phyloP scores from a whole-genome alignment of 192 early-diverging fungal species.

The Gaertneriomyces semiglobifer region DNA sequence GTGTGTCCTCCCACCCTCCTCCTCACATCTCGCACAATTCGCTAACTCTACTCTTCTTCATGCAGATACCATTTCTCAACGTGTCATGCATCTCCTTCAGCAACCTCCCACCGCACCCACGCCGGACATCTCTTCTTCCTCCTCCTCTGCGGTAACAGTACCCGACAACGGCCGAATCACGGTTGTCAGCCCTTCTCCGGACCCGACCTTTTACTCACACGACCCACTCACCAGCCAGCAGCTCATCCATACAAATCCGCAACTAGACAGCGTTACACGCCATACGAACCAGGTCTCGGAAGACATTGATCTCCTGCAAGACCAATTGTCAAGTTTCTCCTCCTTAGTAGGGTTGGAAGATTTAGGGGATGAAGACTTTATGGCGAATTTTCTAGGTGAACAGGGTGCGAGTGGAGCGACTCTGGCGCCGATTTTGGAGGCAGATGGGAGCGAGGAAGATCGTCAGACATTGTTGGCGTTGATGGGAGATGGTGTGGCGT shows the following conservation, averaged over 20 bases:
- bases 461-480: slow-evolving; percentile 14
- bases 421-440: not conserved
- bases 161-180: no score
- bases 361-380: slow-evolving; percentile 3
- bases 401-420: not conserved
- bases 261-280: slow-evolving; percentile 11
- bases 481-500: slow-evolving; percentile 1
- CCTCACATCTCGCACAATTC: no score
- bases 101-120: no score
- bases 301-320: slow-evolving; percentile 44
- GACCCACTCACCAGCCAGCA: slow-evolving; percentile 4
- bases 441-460: slow-evolving; percentile 24
- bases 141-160: no score
- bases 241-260: slow-evolving; percentile 5
- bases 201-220: no score
- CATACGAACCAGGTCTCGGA: slow-evolving; percentile 35
- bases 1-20: no score
- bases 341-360: slow-evolving; percentile 27
- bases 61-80: no score
- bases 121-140: no score
- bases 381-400: slow-evolving; percentile 2
- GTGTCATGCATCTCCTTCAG: no score
- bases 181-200: no score
- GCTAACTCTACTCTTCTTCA: no score
- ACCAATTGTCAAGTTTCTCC: slow-evolving; percentile 33